Percentiles rank a stretch among this genome's conserved stretches.
These are phyloP conservation scores for Gracilariopsis chorda DNA, from an alignment of 23 red algal genomes.

Conservation along the genomic window DNA sequence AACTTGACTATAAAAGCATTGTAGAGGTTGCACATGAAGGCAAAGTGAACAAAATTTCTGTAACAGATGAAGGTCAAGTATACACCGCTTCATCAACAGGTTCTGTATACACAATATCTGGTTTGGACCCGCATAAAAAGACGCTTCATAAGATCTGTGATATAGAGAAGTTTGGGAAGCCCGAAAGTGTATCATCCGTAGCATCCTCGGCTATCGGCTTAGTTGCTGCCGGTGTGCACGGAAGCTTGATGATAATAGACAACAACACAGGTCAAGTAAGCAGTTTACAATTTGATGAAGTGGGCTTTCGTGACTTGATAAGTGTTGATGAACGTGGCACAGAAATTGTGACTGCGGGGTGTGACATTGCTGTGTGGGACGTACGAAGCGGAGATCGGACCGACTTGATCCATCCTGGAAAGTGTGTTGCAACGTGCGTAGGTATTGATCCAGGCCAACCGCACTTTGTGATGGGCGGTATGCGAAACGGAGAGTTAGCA, in stretches of 20 bases:
- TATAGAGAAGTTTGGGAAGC: slow-evolving; percentile 9
- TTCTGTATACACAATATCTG: neutral
- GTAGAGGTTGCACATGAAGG: slow-evolving; percentile 25
- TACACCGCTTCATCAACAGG: slow-evolving; percentile 7
- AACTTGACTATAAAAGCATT: neutral
- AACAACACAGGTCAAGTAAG: neutral
- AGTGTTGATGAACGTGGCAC: slow-evolving; percentile 44
- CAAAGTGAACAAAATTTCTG: slow-evolving; percentile 44
- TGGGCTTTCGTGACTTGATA: slow-evolving; percentile 38
- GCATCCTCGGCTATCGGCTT: slow-evolving; percentile 5
- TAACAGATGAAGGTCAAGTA: slow-evolving; percentile 19
- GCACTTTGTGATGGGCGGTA: slow-evolving; percentile 59
- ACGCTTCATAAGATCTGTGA: neutral
- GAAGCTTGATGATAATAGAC: slow-evolving; percentile 39
- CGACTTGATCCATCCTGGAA: slow-evolving; percentile 3
- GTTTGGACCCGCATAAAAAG: neutral
- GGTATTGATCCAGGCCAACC: slow-evolving; percentile 35
- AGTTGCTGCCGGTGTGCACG: slow-evolving; percentile 38
- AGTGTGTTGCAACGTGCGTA: slow-evolving; percentile 22
- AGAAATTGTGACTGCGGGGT: slow-evolving; percentile 44
- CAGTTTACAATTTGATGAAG: slow-evolving; percentile 25
- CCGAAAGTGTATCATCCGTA: slow-evolving; percentile 16
- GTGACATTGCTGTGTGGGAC: slow-evolving; percentile 58
- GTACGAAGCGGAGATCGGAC: slow-evolving; percentile 24
- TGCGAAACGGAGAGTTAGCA: slow-evolving; percentile 37